Evolutionary conservation across 2,329 filamentous ascomycete genomes (phyloP), one percentile per base, ranked within the genome.

Genomic region (Tolypocladium album): DNA sequence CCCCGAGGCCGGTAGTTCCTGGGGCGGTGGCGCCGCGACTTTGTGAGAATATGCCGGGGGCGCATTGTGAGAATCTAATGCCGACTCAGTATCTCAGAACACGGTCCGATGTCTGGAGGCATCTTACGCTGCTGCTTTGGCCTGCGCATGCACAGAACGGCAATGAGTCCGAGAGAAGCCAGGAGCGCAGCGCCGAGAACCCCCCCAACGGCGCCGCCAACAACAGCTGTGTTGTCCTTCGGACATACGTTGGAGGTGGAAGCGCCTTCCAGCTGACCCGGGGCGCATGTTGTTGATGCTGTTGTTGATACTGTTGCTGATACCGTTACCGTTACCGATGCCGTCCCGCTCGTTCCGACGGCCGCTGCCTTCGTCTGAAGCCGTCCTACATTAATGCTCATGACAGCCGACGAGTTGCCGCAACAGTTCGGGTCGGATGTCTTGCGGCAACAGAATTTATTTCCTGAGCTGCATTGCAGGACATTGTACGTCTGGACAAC

Each of bases 121-220:
- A 40, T 31, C 57, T 40, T 40, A 58, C 57, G 5, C 15, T 53
- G 15, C 22, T 42, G 17, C 43, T 58, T 53, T 20, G 27, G 58
- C 15, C 34, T 55, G 15, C 50, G 56, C 38, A 58, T 47, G 42
- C 59, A 63, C 55, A 67, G 38, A 27, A 62, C 60, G 0, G 59
- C 63, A 9, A 67, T 36, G 4, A 62, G 62, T 11, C 61, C 66
- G 3, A 68, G 59, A 4, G 65, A 64, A 2, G 63, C 65, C 24
- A 68, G 59, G 27, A 68, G 58, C 27, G 63, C 65, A 20, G 62
- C 63, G 12, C 65, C 65, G 4, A 68, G 59, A 3, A 59, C 61
- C 22, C 64, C 64, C 12, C 66, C 64, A 2, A 67, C 63, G 1
- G 64, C 64, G 4, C 64, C 65, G 11, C 64, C 65, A 24, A 68